phyloP scores from a whole-genome alignment of 352 stramenopile genomes.

The Bremia lactucae region DNA sequence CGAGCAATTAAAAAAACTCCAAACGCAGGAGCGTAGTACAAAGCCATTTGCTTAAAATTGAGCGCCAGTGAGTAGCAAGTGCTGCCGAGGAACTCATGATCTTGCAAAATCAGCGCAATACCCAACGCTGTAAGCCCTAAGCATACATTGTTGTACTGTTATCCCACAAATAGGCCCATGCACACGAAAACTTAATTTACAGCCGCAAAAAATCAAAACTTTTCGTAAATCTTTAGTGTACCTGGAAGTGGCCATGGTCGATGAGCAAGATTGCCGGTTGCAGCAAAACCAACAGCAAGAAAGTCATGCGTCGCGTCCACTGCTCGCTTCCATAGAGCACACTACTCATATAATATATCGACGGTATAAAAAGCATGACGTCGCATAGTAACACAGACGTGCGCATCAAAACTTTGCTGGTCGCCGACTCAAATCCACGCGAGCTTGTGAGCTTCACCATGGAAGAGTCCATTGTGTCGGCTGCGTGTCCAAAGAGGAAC shows the following conservation, averaged over 20 bases:
- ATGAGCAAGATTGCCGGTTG: constrained; percentile 90
- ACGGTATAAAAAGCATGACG: constrained; percentile 84
- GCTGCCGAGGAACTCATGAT: constrained; percentile 75
- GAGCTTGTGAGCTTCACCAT: constrained; percentile 78
- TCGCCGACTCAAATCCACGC: constrained; percentile 77
- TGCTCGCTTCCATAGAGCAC: constrained; percentile 37
- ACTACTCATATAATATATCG: constrained; percentile 32
- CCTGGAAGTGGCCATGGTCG: constrained; percentile 98
- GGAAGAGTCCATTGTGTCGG: constrained; percentile 65
- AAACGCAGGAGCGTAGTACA: constrained; percentile 94
- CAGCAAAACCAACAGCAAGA: constrained; percentile 65
- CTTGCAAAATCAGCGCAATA: constrained; percentile 54
- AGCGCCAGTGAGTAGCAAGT: constrained; percentile 88
- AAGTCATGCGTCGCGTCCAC: constrained; percentile 47
- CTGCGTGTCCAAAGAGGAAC: constrained; percentile 68
- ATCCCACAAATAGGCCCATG: not conserved
- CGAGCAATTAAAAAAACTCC: constrained; percentile 89
- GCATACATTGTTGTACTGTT: constrained; percentile 95
- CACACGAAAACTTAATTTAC: not conserved
- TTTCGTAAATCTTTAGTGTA: constrained; percentile 16
- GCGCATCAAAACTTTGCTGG: constrained; percentile 88
- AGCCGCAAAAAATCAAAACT: not conserved
- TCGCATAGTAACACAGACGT: constrained; percentile 90
- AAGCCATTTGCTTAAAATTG: constrained; percentile 99
- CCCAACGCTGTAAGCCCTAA: constrained; percentile 84